Evolutionary conservation across 2,329 filamentous ascomycete species (phyloP).

Genomic region (Aspergillus luchuensis): DNA sequence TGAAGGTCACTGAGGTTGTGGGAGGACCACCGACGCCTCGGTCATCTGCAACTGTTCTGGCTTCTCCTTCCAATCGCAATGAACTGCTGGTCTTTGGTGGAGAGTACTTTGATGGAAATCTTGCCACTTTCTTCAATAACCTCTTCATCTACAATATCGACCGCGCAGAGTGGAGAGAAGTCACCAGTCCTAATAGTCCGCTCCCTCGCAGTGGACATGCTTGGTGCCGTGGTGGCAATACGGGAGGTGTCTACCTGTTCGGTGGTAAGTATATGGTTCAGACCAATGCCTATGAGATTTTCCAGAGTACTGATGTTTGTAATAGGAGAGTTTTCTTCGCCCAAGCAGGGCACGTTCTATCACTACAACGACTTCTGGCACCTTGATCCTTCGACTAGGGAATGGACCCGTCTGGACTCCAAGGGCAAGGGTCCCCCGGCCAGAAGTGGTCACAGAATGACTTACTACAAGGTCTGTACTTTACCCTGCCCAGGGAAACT

Average conservation of each 20-base stretch:
- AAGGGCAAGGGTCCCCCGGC: conserved; percentile 75
- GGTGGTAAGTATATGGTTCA: conserved; percentile 56
- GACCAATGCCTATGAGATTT: neutral
- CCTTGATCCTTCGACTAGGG: conserved; percentile 76
- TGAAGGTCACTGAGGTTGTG: conserved; percentile 84
- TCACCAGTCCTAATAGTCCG: conserved; percentile 88
- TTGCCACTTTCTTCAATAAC: conserved; percentile 73
- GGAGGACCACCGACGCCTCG: conserved; percentile 74
- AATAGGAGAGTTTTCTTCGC: conserved; percentile 82
- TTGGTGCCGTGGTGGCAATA: conserved; percentile 87
- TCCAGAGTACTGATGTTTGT: conserved; percentile 9
- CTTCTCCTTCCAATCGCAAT: conserved; percentile 81
- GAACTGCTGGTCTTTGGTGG: conserved; percentile 91
- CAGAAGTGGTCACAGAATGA: conserved; percentile 91
- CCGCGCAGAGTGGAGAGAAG: conserved; percentile 84
- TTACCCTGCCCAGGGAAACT: neutral
- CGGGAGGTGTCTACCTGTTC: conserved; percentile 84
- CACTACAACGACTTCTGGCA: conserved; percentile 99
- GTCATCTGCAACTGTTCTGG: conserved; percentile 77
- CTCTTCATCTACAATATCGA: conserved; percentile 72
- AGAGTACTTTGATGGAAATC: conserved; percentile 90
- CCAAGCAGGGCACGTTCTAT: conserved; percentile 97
- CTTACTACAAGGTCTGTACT: conserved; percentile 71
- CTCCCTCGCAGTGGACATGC: conserved; percentile 90
- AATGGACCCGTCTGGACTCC: conserved; percentile 87